phyloP scores from a whole-genome alignment of 2,329 filamentous ascomycete genomes.

The Penicillium sp. region DNA sequence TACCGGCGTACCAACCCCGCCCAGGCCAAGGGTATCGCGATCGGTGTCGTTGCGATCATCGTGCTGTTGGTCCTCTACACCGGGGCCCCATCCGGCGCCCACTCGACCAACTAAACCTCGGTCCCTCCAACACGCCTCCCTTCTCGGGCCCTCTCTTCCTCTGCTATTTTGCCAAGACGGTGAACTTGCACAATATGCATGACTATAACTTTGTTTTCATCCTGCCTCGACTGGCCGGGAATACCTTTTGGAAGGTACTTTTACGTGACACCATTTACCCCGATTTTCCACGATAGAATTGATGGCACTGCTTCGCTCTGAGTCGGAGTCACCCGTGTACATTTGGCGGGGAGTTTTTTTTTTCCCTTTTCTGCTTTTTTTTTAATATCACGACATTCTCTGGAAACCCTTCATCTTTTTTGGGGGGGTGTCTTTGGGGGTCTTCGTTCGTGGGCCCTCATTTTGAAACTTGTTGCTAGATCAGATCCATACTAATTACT shows the following conservation, averaged over 20 bases:
- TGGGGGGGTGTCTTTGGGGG: no score
- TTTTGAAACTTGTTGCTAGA: no score
- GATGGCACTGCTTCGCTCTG: no score
- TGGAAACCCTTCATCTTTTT: background rate
- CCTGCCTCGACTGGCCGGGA: background rate
- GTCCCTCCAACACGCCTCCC: background rate
- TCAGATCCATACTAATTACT: no score
- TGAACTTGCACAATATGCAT: slow-evolving; percentile 3
- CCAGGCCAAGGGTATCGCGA: slow-evolving; percentile 15
- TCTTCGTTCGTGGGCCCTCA: no score
- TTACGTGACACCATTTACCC: background rate
- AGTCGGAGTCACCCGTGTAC: slow-evolving; percentile 1
- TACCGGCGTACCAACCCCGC: slow-evolving; percentile 22
- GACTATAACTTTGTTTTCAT: slow-evolving; percentile 7
- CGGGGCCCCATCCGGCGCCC: slow-evolving; percentile 12
- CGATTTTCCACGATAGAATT: background rate
- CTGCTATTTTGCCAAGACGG: background rate
- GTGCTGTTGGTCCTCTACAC: slow-evolving; percentile 19
- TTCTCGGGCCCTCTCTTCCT: background rate
- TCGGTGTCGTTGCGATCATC: slow-evolving; percentile 14
- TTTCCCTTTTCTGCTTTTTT: slow-evolving; percentile 9
- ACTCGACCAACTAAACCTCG: slow-evolving; percentile 16
- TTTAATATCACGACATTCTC: background rate
- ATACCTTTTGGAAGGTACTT: background rate
- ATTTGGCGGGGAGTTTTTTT: background rate